Evolutionary conservation across 2,329 filamentous ascomycete species (phyloP).

Genomic region (Trichoderma sp.): DNA sequence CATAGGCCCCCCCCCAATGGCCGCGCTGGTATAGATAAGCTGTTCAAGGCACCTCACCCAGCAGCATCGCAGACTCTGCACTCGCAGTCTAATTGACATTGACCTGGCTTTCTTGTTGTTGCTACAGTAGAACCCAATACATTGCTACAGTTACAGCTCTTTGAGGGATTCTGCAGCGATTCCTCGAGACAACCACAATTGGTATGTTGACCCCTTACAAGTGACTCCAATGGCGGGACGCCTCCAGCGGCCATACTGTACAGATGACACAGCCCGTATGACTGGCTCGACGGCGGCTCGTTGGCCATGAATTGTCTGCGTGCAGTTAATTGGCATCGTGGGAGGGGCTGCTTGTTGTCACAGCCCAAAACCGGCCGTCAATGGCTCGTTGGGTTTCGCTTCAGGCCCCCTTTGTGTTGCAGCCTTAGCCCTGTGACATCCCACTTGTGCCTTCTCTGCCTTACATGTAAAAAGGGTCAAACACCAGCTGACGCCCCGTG

Average conservation of each 20-base stretch:
- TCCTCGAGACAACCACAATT: conserved; percentile 6
- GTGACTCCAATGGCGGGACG: background rate
- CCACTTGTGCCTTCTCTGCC: background rate
- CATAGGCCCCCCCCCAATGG: conserved; percentile 10
- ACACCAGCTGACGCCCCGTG: background rate
- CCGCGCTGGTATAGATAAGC: conserved; percentile 18
- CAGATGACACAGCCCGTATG: background rate
- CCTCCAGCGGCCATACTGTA: background rate
- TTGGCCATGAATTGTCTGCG: background rate
- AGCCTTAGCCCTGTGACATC: conserved; percentile 15
- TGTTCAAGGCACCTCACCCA: conserved; percentile 7
- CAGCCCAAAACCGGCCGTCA: background rate
- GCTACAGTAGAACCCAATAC: background rate
- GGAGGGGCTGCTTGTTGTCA: background rate
- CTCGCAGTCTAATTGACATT: background rate
- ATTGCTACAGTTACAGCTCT: background rate
- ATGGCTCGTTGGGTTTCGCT: conserved; percentile 3
- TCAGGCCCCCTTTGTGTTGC: conserved; percentile 11
- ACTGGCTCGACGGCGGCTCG: background rate
- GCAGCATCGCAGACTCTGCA: background rate
- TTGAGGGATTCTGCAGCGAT: background rate
- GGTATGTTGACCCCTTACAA: background rate
- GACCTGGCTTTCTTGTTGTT: background rate
- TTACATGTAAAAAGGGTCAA: background rate
- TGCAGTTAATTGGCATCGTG: background rate